Percentiles rank a stretch among this genome's conserved stretches.
phyloP scores from a whole-genome alignment of 2,329 filamentous ascomycete genomes.

The Polychaeton citri region DNA sequence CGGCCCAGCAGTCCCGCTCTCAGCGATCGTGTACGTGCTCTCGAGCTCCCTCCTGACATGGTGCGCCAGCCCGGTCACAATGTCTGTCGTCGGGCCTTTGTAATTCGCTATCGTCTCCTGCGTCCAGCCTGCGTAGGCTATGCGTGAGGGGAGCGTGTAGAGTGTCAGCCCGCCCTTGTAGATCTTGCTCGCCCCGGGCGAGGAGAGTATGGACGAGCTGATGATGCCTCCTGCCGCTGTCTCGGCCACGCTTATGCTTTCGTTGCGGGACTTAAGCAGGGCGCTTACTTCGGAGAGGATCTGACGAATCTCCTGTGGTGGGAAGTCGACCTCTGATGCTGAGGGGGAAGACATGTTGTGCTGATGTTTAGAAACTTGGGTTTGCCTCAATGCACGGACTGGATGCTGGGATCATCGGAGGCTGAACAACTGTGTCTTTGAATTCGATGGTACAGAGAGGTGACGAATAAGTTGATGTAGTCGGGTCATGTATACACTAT shows the following conservation, averaged over 20 bases:
- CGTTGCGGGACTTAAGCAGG: slow-evolving; percentile 41
- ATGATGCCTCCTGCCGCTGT: slow-evolving; percentile 52
- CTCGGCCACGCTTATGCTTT: slow-evolving; percentile 49
- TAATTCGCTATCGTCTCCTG: slow-evolving; percentile 38
- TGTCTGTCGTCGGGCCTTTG: slow-evolving; percentile 44
- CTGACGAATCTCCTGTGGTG: slow-evolving; percentile 27
- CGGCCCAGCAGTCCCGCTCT: slow-evolving; percentile 53
- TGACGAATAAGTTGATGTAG: too few species aligned
- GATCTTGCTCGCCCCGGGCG: slow-evolving; percentile 43
- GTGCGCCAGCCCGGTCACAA: slow-evolving; percentile 43
- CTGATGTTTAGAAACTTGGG: background rate
- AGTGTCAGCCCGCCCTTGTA: slow-evolving; percentile 52
- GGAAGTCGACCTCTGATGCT: slow-evolving; percentile 18
- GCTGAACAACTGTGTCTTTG: too few species aligned
- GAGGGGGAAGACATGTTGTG: slow-evolving; percentile 2
- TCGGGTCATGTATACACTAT: too few species aligned
- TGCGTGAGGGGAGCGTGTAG: slow-evolving; percentile 45
- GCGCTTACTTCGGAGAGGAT: slow-evolving; percentile 37
- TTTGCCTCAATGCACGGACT: too few species aligned
- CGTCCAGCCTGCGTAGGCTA: slow-evolving; percentile 50
- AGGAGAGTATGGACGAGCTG: slow-evolving; percentile 44
- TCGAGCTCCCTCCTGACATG: slow-evolving; percentile 42
- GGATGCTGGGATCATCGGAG: slow-evolving; percentile 1
- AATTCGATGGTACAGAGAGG: too few species aligned
- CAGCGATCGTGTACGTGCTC: slow-evolving; percentile 44